Evolutionary conservation across 441 rosid genomes (phyloP), one percentile per base, ranked within the genome.

Genomic region (Adansonia madagascariensis): DNA sequence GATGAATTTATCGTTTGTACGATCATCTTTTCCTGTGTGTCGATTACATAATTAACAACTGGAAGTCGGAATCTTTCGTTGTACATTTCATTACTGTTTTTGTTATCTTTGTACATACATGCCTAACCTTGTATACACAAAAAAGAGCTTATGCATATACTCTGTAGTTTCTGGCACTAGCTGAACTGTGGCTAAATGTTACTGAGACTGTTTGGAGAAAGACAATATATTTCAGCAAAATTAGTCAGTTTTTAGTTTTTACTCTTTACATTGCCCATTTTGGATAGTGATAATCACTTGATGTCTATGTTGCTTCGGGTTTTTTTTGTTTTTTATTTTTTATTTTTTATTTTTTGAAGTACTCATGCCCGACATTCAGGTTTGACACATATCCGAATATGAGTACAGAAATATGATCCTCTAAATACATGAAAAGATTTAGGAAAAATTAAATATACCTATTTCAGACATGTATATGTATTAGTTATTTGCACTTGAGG

Each of bases 71-170:
- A 17, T 20, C 11, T 77, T 53, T 53, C 47, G 3, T 52, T 63
- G 70, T 55, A 27, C 35, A 53, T 44, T 39, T 22, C 73, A 27
- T 14, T 24, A n/a, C 46, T 22, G 39, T 11, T 47, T 27, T 39
- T 74, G n/a, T n/a, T 4, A 17, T 75, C 2, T 35, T 63, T 70
- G 74, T 78, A 72, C 31, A 72, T 56, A 75, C 20, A 12, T 46
- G 11, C 49, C 49, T 11, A 46, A 46, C 49, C 49, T 46, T 46
- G 49, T 46, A 8, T 46, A 46, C 8, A 9, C 49, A 69, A 53
- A 4, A 46, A 70, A 31, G 52, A 6, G 64, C 56, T 2, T 59
- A 0, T 57, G 62, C 44, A 41, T 41, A 27, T 53, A 17, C 15
- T 47, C 7, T 22, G 0, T 35, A 8, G 27, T 77, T 62, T 49